Percentiles rank a stretch among this genome's conserved stretches.
Evolutionary conservation across 2,329 filamentous ascomycete species (phyloP).

Genomic region (Fusarium sambucinum): DNA sequence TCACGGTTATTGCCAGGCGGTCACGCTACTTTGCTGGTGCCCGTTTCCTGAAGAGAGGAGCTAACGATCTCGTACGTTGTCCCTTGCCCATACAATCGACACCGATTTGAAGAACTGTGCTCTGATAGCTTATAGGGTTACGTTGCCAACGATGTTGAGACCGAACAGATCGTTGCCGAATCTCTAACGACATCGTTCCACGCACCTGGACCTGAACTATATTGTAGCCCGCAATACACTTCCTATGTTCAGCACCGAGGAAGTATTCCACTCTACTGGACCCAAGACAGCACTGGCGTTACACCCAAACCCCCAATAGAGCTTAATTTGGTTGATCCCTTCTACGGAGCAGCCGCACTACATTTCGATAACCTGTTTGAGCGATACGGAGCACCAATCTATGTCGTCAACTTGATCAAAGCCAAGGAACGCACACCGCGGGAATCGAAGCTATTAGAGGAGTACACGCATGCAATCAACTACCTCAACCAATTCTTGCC

Average conservation of each 20-base stretch:
- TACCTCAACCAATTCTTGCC: constrained; percentile 97
- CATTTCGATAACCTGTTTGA: constrained; percentile 97
- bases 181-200: constrained; percentile 96
- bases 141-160: constrained; percentile 98
- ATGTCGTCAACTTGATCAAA: constrained; percentile 92
- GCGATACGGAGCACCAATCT: constrained; percentile 91
- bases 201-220: constrained; percentile 85
- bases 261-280: constrained; percentile 97
- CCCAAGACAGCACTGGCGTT: constrained; percentile 93
- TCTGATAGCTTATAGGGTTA: constrained; percentile 69
- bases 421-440: constrained; percentile 86
- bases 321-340: constrained; percentile 94
- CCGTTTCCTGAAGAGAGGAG: constrained; percentile 91
- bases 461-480: constrained; percentile 87
- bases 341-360: constrained; percentile 90
- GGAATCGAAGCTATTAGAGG: constrained; percentile 89
- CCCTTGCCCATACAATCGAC: neutral
- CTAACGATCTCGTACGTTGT: constrained; percentile 78
- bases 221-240: constrained; percentile 90
- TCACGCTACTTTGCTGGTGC: constrained; percentile 96
- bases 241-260: constrained; percentile 97
- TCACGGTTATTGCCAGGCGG: constrained; percentile 91
- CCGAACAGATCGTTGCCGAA: constrained; percentile 97
- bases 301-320: constrained; percentile 97
- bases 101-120: neutral